Conservation (phyloP, 1,284 basidiomycete genomes). For the Gymnopus androsaceus region DNA sequence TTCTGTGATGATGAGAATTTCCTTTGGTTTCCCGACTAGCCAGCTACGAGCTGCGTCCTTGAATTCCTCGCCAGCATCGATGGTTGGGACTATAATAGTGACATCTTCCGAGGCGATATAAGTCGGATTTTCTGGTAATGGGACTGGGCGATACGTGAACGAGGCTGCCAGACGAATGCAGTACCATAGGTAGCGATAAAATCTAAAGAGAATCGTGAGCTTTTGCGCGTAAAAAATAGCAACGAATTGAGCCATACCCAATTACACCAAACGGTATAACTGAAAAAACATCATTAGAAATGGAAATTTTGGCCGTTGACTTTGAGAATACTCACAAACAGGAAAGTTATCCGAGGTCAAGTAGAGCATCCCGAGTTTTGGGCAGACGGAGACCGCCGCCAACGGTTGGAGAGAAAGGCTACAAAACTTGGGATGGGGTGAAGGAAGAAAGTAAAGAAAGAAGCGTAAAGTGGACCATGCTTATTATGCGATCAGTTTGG, state of each 20-base stretch:
- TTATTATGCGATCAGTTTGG: too few relatives aligned
- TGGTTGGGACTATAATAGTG: slow-evolving; percentile 92
- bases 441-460: background rate
- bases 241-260: slow-evolving; percentile 51
- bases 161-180: slow-evolving; percentile 78
- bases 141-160: slow-evolving; percentile 80
- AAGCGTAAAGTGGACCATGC: background rate
- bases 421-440: slow-evolving; percentile 41
- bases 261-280: slow-evolving; percentile 91
- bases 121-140: slow-evolving; percentile 84
- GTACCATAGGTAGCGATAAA: slow-evolving; percentile 92
- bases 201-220: slow-evolving; percentile 40
- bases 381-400: too few relatives aligned
- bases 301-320: background rate
- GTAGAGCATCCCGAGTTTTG: slow-evolving; percentile 58
- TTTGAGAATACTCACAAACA: slow-evolving; percentile 57
- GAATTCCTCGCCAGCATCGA: slow-evolving; percentile 93
- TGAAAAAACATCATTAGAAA: slow-evolving; percentile 32
- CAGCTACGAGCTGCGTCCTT: slow-evolving; percentile 89
- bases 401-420: too few relatives aligned
- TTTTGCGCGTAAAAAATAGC: background rate
- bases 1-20: slow-evolving; percentile 93
- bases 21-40: slow-evolving; percentile 88
- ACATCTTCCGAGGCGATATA: slow-evolving; percentile 90
- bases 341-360: slow-evolving; percentile 80